Base-by-base conservation (phyloP, 257 asterid genomes). In the Penstemon barbatus region DNA sequence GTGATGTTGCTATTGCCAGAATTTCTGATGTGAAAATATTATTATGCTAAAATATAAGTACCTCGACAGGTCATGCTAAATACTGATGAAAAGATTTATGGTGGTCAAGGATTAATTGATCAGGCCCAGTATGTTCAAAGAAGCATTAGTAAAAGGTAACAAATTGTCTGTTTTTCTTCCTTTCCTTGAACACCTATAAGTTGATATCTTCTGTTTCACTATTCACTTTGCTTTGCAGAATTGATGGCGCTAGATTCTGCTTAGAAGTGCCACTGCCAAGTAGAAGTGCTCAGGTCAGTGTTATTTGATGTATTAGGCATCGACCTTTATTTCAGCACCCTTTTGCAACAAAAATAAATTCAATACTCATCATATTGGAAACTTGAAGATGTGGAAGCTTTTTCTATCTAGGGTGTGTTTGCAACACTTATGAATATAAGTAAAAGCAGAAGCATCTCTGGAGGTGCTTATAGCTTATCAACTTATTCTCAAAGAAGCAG, bases 261-360 rank as follows among this genome's bases (percentile, higher is more conserved):
- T 73, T 93, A 79, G 96, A 93, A 69, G 80, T 93, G 71, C 79
- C 75, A 66, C 79, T 93, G 62, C 99, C 97, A 49, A 84, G 92
- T 75, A 84, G 97, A 87, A 90, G 92, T 59, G 96, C 96, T 66
- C 99, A 90, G 97, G 96, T 93, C 56, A 60, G 90, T 54, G 69
- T 40, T 46, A 45, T 66, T 10, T 41, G 41, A 74, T 54, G 71
- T 74, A 39, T 38, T 18, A 13, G 33, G 61, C 67, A 63, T 52
- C 63, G 49, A 33, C 33, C 45, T 51, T 48, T 54, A 18, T 8
- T 3, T 25, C 33, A 25, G 33, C 33, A 25, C 33, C 2, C 33
- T 25, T 25, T 25, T 25, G 33, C 33, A 25, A 2, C 33, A 25
- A 25, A 25, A 25, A 25, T 25, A 1, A 25, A 25, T 25, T 25